These are phyloP conservation scores for Suillus americanus DNA, from an alignment of 768 basidiomycete genomes.

Conservation along the genomic window DNA sequence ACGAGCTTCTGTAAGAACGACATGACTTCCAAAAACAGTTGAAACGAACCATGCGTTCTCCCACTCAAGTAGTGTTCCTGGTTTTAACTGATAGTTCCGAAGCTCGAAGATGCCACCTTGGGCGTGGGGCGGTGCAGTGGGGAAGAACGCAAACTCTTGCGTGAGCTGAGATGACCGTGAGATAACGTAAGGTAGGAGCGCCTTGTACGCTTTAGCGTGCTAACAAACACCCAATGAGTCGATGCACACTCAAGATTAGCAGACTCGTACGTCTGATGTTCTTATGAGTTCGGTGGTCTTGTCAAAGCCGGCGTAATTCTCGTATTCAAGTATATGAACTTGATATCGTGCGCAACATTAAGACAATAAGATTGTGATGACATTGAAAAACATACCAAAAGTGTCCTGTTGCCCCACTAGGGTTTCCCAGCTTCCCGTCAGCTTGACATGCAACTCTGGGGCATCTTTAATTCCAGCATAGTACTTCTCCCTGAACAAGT, in stretches of 20 bases:
- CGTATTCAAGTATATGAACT: conserved; percentile 87
- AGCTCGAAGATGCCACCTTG: conserved; percentile 94
- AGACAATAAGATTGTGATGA: neutral
- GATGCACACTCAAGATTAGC: conserved; percentile 2
- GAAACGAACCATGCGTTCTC: conserved; percentile 78
- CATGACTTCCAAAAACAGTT: neutral
- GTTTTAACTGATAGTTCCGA: conserved; percentile 82
- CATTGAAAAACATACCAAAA: conserved; percentile 48
- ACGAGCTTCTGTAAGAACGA: conserved; percentile 9
- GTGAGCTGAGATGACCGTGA: conserved; percentile 77
- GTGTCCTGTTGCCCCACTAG: conserved; percentile 88
- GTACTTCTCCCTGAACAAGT: conserved; percentile 65
- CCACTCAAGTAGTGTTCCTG: conserved; percentile 93
- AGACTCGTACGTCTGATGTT: conserved; percentile 55
- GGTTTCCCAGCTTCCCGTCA: conserved; percentile 94
- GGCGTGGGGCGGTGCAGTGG: conserved; percentile 82
- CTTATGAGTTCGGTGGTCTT: conserved; percentile 63
- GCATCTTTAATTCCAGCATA: conserved; percentile 81
- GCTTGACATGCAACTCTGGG: conserved; percentile 72
- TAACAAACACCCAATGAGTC: conserved; percentile 25
- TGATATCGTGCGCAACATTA: neutral
- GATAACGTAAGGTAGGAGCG: conserved; percentile 73
- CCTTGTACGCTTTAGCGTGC: conserved; percentile 68
- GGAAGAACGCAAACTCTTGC: conserved; percentile 96
- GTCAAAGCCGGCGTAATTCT: conserved; percentile 90